A percentile compares a stretch with the other conserved stretches of the same genome.
These are phyloP conservation scores for Pythium brassicae DNA, from an alignment of 352 stramenopile genomes.

Conservation along the genomic window DNA sequence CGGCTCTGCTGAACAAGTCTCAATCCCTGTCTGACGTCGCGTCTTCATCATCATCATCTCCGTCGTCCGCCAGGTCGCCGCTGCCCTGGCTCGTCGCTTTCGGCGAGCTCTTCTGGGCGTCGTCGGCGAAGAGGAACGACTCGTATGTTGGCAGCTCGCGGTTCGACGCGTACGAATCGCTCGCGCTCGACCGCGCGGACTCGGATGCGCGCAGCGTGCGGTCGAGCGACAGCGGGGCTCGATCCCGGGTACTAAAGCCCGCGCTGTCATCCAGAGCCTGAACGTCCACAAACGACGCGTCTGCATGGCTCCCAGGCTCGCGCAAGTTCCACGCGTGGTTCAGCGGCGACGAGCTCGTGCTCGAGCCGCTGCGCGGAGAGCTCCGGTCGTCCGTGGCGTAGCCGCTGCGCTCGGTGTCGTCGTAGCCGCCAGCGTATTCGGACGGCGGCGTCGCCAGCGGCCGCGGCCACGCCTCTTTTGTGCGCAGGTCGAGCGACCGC, in stretches of 20 bases:
- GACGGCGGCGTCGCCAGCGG: slow-evolving; percentile 5
- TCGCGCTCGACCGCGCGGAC: slow-evolving; percentile 12
- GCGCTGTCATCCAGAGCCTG: background rate
- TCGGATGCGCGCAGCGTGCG: slow-evolving; percentile 1
- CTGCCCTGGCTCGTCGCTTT: slow-evolving; percentile 16
- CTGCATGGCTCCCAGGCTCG: background rate
- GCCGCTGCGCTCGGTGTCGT: background rate
- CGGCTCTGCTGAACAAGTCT: background rate
- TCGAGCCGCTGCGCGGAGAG: background rate
- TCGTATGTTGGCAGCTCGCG: slow-evolving; percentile 13
- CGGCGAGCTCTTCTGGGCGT: background rate
- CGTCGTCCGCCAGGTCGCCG: slow-evolving; percentile 19
- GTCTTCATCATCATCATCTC: slow-evolving; percentile 10
- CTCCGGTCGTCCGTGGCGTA: background rate
- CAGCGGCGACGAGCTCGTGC: background rate
- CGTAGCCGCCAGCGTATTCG: background rate
- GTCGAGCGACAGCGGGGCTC: background rate
- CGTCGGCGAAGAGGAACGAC: slow-evolving; percentile 14
- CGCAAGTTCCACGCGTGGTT: slow-evolving; percentile 4
- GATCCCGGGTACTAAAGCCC: background rate
- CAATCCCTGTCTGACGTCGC: background rate
- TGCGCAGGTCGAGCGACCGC: slow-evolving; percentile 6
- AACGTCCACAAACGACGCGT: slow-evolving; percentile 1
- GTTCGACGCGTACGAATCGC: slow-evolving; percentile 29
- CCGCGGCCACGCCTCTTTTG: slow-evolving; percentile 11